Evolutionary conservation across 208 protist genomes (phyloP).

Genomic region (Trypanosoma cruzi): DNA sequence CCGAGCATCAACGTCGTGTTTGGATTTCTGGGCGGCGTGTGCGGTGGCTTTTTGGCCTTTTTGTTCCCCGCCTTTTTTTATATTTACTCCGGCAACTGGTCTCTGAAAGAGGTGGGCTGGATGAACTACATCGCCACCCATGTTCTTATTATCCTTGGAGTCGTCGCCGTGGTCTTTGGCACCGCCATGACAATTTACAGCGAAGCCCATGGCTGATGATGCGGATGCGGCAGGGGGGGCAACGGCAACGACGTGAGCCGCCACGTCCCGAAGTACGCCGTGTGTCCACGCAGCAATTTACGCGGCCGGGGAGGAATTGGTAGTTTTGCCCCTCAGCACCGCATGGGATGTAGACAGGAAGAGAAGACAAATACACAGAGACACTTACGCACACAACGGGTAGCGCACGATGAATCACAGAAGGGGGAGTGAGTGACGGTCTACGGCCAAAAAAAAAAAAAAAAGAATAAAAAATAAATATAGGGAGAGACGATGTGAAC

Average conservation of each 20-base stretch:
- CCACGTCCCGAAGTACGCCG: background rate
- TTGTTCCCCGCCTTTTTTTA: conserved; percentile 71
- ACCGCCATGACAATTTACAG: conserved; percentile 61
- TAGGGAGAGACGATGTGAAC: background rate
- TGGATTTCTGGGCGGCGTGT: conserved; percentile 68
- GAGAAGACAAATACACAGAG: background rate
- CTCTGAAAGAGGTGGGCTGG: conserved; percentile 37
- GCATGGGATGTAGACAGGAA: background rate
- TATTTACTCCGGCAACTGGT: conserved; percentile 69
- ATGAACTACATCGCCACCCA: conserved; percentile 62
- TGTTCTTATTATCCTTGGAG: conserved; percentile 59
- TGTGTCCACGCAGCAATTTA: too few relatives aligned
- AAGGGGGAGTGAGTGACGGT: too few relatives aligned
- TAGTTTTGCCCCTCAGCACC: background rate
- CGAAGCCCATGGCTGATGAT: conserved; percentile 15
- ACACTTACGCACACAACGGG: too few relatives aligned
- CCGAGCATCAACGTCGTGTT: conserved; percentile 71
- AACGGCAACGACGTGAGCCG: background rate
- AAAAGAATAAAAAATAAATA: too few relatives aligned
- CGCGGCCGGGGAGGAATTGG: background rate
- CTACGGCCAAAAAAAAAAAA: too few relatives aligned
- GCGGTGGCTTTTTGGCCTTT: conserved; percentile 71
- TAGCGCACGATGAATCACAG: too few relatives aligned
- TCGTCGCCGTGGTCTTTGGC: conserved; percentile 71
- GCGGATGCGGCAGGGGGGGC: background rate